A percentile compares a stretch with the other conserved stretches of the same genome.
phyloP scores from a whole-genome alignment of 2,329 filamentous ascomycete genomes.

The Diaporthe sp. region DNA sequence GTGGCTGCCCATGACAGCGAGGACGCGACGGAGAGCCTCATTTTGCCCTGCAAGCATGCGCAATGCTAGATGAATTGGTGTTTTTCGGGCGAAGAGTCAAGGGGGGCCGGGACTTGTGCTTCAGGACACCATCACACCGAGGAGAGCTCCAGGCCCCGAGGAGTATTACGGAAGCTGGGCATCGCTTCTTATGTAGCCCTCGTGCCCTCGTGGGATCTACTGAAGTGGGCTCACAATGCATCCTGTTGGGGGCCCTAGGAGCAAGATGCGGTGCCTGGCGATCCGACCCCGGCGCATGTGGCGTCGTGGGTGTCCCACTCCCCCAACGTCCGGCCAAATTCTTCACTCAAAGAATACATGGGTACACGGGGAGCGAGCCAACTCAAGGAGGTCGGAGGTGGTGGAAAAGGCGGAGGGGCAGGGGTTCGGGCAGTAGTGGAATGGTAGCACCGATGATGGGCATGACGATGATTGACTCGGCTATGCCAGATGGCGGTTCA shows the following conservation, averaged over 20 bases:
- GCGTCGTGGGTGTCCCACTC: background rate
- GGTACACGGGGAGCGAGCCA: background rate
- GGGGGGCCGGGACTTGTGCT: slow-evolving; percentile 4
- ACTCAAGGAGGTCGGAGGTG: slow-evolving; percentile 5
- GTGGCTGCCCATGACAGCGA: slow-evolving; percentile 27
- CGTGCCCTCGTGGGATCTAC: slow-evolving; percentile 5
- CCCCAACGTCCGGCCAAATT: background rate
- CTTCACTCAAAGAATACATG: background rate
- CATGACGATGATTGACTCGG: slow-evolving; percentile 10
- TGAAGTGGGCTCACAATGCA: background rate
- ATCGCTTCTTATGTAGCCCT: slow-evolving; percentile 16
- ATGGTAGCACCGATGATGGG: background rate
- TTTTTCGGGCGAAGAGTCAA: slow-evolving; percentile 2
- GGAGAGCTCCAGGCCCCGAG: background rate
- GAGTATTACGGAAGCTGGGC: background rate
- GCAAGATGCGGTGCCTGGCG: slow-evolving; percentile 23
- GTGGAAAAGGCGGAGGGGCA: slow-evolving; percentile 9
- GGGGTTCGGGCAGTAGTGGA: background rate
- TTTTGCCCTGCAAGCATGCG: slow-evolving; percentile 25
- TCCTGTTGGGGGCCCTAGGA: slow-evolving; percentile 9
- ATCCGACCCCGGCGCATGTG: slow-evolving; percentile 19
- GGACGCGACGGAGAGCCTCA: slow-evolving; percentile 34
- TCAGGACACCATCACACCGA: slow-evolving; percentile 26
- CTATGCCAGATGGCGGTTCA: background rate
- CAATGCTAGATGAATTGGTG: background rate